These are phyloP conservation scores for Gossypium davidsonii DNA, from an alignment of 441 rosid species.

Conservation along the genomic window DNA sequence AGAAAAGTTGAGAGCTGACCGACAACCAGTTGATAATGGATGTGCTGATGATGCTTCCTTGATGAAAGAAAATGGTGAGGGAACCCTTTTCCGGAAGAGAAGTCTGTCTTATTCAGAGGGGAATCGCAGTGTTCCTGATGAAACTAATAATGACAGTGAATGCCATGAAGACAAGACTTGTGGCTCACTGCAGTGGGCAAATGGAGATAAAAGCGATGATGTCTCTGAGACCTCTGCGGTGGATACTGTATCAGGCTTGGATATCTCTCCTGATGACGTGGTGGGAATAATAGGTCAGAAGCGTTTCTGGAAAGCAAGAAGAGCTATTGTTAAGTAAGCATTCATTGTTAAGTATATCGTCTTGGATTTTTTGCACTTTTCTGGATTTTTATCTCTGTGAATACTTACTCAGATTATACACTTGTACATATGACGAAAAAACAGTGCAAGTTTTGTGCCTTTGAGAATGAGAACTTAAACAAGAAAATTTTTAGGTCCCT, in stretches of 20 bases:
- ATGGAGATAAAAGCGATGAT: slow-evolving; percentile 42
- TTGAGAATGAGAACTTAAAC: neutral
- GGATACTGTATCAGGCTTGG: slow-evolving; percentile 47
- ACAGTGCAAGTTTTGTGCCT: neutral
- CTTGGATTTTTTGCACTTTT: neutral
- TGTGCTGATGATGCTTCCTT: slow-evolving; percentile 16
- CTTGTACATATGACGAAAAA: neutral
- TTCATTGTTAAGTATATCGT: neutral
- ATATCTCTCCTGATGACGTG: slow-evolving; percentile 70
- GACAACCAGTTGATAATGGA: slow-evolving; percentile 16
- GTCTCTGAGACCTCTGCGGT: slow-evolving; percentile 53
- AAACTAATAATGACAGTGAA: slow-evolving; percentile 29
- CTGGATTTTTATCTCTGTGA: neutral
- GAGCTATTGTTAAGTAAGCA: slow-evolving; percentile 76
- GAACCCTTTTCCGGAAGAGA: slow-evolving; percentile 20
- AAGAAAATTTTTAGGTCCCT: neutral
- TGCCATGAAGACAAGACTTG: slow-evolving; percentile 22
- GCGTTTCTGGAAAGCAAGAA: slow-evolving; percentile 89
- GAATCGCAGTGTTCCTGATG: slow-evolving; percentile 26
- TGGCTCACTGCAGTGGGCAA: slow-evolving; percentile 25
- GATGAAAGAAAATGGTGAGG: slow-evolving; percentile 28
- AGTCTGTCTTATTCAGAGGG: slow-evolving; percentile 24
- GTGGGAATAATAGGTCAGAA: slow-evolving; percentile 78
- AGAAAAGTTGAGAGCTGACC: slow-evolving; percentile 26
- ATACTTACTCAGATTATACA: neutral